Conservation (phyloP, 331 rosid species). For the Rosa hybrid region DNA sequence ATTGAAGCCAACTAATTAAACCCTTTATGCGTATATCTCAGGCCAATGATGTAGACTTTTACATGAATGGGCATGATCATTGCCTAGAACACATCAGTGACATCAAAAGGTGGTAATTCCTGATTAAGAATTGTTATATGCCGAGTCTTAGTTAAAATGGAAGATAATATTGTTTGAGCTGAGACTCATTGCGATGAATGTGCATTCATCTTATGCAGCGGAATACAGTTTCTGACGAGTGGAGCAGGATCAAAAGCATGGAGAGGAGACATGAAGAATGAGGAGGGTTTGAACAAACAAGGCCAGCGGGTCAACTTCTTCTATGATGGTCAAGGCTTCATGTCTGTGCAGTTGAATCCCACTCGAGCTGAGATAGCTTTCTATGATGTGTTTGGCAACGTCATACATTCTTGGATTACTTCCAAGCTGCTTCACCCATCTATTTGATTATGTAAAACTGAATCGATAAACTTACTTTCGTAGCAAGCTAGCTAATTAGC, state of each 20-base stretch:
- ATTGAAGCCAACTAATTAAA: not conserved
- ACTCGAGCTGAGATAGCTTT: constrained; percentile 48
- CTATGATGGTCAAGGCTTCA: constrained; percentile 86
- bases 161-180: not conserved
- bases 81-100: constrained; percentile 72
- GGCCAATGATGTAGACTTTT: constrained; percentile 63
- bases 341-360: constrained; percentile 56
- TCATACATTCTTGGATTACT: constrained; percentile 38
- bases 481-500: not conserved
- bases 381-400: constrained; percentile 58
- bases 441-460: constrained; percentile 17
- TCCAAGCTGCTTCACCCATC: constrained; percentile 48
- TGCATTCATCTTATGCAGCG: constrained; percentile 42
- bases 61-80: constrained; percentile 80
- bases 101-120: constrained; percentile 44
- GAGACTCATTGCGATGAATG: not conserved
- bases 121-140: not conserved
- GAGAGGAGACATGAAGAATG: constrained; percentile 54
- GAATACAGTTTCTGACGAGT: constrained; percentile 55
- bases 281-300: constrained; percentile 11
- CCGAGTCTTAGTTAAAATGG: not conserved
- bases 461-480: not conserved
- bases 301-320: constrained; percentile 48
- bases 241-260: constrained; percentile 94
- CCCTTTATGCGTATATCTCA: constrained; percentile 21